Evolutionary conservation across 176 grass and related monocot species (phyloP).

Genomic region (Oryza officinalis): DNA sequence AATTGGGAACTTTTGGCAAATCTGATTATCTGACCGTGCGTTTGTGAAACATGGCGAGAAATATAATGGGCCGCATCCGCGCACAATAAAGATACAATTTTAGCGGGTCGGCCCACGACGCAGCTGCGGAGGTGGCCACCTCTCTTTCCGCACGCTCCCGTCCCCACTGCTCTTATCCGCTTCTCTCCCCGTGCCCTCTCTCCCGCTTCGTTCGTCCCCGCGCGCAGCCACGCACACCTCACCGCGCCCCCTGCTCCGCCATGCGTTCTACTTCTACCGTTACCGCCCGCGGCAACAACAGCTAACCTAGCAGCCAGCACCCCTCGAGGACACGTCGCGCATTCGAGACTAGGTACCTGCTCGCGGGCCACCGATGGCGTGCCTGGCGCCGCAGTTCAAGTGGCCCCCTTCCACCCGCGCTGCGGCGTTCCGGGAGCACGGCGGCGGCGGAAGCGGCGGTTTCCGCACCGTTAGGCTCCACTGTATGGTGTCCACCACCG

Average conservation of each 20-base stretch:
- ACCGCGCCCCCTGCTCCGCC: constrained; percentile 8
- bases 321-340: not conserved
- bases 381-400: constrained; percentile 63
- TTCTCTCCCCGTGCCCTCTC: not conserved
- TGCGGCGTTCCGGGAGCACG: constrained; percentile 33
- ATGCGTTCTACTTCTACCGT: constrained; percentile 19
- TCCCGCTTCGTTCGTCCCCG: constrained; percentile 39
- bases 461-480: constrained; percentile 28
- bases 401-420: constrained; percentile 40
- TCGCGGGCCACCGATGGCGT: constrained; percentile 22
- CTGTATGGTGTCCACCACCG: constrained; percentile 19
- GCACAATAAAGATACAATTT: not conserved
- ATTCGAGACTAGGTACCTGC: not conserved
- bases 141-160: constrained; percentile 34
- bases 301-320: not conserved
- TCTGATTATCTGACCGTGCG: not conserved
- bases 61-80: not conserved
- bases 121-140: constrained; percentile 6
- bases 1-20: too few species aligned
- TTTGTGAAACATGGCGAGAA: not conserved
- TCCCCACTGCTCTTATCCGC: constrained; percentile 53
- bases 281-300: not conserved
- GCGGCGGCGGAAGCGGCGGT: not conserved
- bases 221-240: constrained; percentile 2
- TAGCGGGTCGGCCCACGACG: not conserved